These are phyloP conservation scores for Cylindrotheca closterium DNA, from an alignment of 108 stramenopile species.

Conservation along the genomic window DNA sequence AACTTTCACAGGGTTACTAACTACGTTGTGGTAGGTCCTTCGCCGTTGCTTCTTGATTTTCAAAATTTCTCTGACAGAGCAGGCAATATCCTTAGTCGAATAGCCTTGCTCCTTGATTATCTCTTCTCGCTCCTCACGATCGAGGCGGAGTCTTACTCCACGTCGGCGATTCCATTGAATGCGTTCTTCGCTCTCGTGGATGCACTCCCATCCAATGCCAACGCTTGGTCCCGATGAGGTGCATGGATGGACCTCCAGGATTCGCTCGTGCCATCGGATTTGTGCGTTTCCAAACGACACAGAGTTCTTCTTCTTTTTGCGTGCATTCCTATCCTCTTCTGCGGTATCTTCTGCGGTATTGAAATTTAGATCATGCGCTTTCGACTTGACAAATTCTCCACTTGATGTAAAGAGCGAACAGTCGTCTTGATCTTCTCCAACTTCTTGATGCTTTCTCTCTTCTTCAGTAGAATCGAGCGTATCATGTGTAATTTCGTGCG, in stretches of 20 bases:
- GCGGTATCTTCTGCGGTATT: background rate
- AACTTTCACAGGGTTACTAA: background rate
- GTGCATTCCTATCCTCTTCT: background rate
- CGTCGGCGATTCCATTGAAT: background rate
- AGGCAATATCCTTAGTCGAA: slow-evolving; percentile 42
- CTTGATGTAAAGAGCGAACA: too few species aligned
- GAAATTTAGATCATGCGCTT: background rate
- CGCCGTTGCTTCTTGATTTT: slow-evolving; percentile 59
- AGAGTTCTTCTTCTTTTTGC: background rate
- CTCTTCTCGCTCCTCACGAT: slow-evolving; percentile 49
- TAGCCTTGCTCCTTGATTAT: slow-evolving; percentile 49
- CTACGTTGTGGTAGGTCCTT: slow-evolving; percentile 58
- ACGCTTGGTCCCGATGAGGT: slow-evolving; percentile 61
- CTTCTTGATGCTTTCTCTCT: background rate
- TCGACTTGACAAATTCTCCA: too few species aligned
- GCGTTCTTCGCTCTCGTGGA: slow-evolving; percentile 14
- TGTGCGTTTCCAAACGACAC: background rate
- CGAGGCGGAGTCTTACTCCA: slow-evolving; percentile 10
- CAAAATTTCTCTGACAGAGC: slow-evolving; percentile 39
- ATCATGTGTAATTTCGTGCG: too few species aligned
- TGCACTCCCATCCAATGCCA: slow-evolving; percentile 59
- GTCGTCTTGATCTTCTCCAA: too few species aligned
- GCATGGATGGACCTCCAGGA: slow-evolving; percentile 63
- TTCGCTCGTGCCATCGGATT: slow-evolving; percentile 47
- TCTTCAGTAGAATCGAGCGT: too few species aligned